phyloP scores from a whole-genome alignment of 31 red algal species.

The Odonthalia washingtoniensis region DNA sequence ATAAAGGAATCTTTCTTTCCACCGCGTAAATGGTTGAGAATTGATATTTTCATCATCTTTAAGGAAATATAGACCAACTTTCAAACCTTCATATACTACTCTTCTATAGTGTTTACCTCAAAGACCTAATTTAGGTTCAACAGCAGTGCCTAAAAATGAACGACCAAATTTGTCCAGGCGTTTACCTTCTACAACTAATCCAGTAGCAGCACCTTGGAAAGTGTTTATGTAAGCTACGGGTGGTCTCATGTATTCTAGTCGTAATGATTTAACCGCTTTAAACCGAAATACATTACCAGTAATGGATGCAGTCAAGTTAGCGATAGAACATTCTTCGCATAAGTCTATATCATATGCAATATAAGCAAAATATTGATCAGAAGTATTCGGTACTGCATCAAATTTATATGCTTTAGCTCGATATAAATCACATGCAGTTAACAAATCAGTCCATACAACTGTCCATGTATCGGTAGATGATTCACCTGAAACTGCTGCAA shows the following conservation, averaged over 20 bases:
- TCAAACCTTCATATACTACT: too few relatives aligned
- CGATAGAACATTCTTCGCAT: background rate
- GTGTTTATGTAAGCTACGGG: too few relatives aligned
- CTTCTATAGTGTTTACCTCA: too few relatives aligned
- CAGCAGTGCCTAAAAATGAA: too few relatives aligned
- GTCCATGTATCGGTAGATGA: background rate
- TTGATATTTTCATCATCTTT: too few relatives aligned
- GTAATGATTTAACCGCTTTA: background rate
- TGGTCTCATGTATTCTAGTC: background rate
- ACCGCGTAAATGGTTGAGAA: too few relatives aligned
- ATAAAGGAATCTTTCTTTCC: too few relatives aligned
- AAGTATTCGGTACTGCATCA: background rate
- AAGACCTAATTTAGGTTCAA: too few relatives aligned
- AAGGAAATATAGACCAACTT: too few relatives aligned
- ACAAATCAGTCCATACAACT: background rate
- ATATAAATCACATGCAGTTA: background rate
- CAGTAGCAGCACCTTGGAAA: too few relatives aligned
- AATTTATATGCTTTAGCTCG: background rate
- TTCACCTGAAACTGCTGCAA: background rate
- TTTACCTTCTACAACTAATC: too few relatives aligned
- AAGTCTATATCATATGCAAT: constrained; percentile 7
- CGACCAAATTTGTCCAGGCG: too few relatives aligned
- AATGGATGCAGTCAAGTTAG: background rate
- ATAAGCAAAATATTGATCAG: background rate
- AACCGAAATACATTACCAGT: background rate